Percentiles rank a stretch among this genome's conserved stretches.
These are phyloP conservation scores for Hericium rajendrae DNA, from an alignment of 768 basidiomycete species.

Conservation along the genomic window DNA sequence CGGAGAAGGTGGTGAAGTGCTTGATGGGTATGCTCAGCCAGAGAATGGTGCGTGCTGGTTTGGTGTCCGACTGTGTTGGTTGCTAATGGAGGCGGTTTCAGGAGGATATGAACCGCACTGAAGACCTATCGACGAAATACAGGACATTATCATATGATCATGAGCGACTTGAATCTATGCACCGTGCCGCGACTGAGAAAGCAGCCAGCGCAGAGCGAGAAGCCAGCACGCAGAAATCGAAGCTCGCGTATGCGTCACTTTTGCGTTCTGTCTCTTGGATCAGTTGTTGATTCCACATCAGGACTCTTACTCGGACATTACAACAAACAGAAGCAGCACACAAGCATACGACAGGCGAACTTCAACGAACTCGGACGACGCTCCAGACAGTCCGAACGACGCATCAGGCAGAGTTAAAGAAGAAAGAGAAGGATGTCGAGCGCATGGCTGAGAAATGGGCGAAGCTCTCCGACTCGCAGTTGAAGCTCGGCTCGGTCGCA, in stretches of 20 bases:
- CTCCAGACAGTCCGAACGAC: conserved; percentile 62
- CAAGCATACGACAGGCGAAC: conserved; percentile 59
- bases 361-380: conserved; percentile 61
- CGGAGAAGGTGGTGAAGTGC: conserved; percentile 59
- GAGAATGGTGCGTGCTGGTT: conserved; percentile 48
- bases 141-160: conserved; percentile 75
- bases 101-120: conserved; percentile 74
- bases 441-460: conserved; percentile 66
- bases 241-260: conserved; percentile 45
- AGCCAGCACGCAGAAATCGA: conserved; percentile 61
- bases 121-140: conserved; percentile 64
- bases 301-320: conserved; percentile 42
- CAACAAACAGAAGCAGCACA: conserved; percentile 55
- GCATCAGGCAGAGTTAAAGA: conserved; percentile 65
- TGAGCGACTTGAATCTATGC: conserved; percentile 61
- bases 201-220: conserved; percentile 74
- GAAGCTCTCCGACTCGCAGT: conserved; percentile 60
- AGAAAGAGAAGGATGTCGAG: conserved; percentile 74
- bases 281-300: conserved; percentile 1
- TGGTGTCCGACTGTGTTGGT: neutral
- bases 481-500: conserved; percentile 35
- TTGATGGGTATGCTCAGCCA: conserved; percentile 69
- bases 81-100: conserved; percentile 13
- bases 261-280: neutral
- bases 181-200: conserved; percentile 46